Base-by-base conservation (phyloP, 2,329 filamentous ascomycete species). In the Fusarium tricinctum region DNA sequence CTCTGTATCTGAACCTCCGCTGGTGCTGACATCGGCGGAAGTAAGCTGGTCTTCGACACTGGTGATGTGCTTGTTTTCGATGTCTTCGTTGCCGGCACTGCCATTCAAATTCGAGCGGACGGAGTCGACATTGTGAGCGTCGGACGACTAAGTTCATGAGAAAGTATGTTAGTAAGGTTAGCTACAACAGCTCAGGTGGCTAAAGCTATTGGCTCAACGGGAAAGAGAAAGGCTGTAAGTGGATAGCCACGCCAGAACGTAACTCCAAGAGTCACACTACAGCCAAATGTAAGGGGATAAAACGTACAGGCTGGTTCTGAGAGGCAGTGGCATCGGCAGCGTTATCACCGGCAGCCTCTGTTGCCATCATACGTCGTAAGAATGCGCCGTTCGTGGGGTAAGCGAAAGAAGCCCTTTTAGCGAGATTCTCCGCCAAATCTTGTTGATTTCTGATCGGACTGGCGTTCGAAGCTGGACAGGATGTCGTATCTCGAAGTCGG, bases 1-100 rank as follows among this genome's bases (percentile, higher is more conserved):
- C 76, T 94, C 92, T 40, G 88, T 93, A 79, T 94, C 92, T 57
- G 92, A 94, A 72, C 89, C 90, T 71, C 90, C 91, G 77, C 89
- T 93, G 68, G 88, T 83, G 76, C 91, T 92, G 66, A 88, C 88
- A 73, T 91, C 88, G 69, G 87, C 84, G 61, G 89, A 91, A 76
- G 86, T 85, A 68, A 85, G 80, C 68, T 85, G 82, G 74, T 89
- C 83, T 74, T 91, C 88, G 65, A 88, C 82, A 63, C 81, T 83
- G 75, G 82, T 81, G 75, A 87, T 85, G 75, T 84, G 84, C 78
- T 86, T 88, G 74, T 86, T 86, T 72, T 84, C 85, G 70, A 84
- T 79, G 63, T 87, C 86, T 72, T 88, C 82, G 58, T 68, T 73
- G 75, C 78, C 78, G 70, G 81, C 77, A 65, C 76, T 80, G 78